Evolutionary conservation across 495 filamentous ascomycete genomes (phyloP), one percentile per base, ranked within the genome.

Genomic region (Podospora australis): DNA sequence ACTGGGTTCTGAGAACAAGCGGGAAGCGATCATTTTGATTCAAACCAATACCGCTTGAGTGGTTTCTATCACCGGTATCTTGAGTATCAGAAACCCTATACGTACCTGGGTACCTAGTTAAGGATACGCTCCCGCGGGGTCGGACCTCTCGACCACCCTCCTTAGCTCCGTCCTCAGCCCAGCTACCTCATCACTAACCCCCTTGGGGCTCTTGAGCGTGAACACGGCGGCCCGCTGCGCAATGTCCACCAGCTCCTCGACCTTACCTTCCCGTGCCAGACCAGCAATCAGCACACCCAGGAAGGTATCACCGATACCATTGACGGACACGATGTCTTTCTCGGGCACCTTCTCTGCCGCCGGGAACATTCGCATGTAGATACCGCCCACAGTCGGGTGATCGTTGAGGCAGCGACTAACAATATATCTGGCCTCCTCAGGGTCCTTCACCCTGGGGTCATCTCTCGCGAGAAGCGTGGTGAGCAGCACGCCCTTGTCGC

Each of bases 241-340:
- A 24, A 80, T 59, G 42, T 73, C 63, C 17, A 81, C 55, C 46
- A 79, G 42, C 39, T 72, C 66, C 32, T 75, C 69, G n/a, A 76
- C 58, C 56, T 57, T 68, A 3, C 65, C 64, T 5, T 75, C 78
- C 50, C 65, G 66, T 14, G 73, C 68, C 48, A 79, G 48, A 2
- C 86, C 85, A 1, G 88, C 82, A 19, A 95, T 68, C 25, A 95
- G 32, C 13, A 87, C 84, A 3, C 91, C 92, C 2, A 92, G 69
- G 54, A 96, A 87, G 0, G 92, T 97, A 68, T 98, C 92, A 4
- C 92, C 92, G 0, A 88, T 90, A 0, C 90, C 92, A 61, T 96
- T 98, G 10, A 96, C 92, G 52, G 86, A 91, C 10, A 91, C 82
- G 4, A 95, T 72, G 23, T 88, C 78, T 13, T 75, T 71, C 22